Conservation (phyloP, 2,329 filamentous ascomycete genomes). For the Orbilia javanica region DNA sequence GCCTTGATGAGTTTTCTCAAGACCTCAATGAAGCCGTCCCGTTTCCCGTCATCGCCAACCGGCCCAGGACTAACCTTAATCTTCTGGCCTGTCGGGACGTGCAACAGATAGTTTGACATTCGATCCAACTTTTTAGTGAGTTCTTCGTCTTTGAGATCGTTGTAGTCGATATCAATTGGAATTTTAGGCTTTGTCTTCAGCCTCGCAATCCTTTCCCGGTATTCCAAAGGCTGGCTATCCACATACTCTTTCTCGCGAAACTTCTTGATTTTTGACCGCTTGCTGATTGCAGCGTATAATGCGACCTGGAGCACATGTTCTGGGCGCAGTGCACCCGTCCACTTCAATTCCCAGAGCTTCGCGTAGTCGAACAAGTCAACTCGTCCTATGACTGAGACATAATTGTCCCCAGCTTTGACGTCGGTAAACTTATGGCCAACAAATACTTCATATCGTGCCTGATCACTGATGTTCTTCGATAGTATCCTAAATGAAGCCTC, state of each 20-base stretch:
- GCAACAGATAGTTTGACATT: conserved; percentile 40
- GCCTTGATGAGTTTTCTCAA: conserved; percentile 42
- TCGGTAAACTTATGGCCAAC: conserved; percentile 41
- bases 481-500: conserved; percentile 38
- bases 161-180: conserved; percentile 50
- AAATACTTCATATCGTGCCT: conserved; percentile 40
- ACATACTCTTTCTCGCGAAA: conserved; percentile 33
- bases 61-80: conserved; percentile 31
- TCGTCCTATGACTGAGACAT: conserved; percentile 29
- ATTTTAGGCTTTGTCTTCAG: conserved; percentile 36
- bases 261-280: conserved; percentile 40
- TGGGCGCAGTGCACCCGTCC: conserved; percentile 41
- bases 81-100: conserved; percentile 42
- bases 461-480: background rate
- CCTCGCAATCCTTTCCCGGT: background rate
- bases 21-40: conserved; percentile 51
- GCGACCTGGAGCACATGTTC: conserved; percentile 51
- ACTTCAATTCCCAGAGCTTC: conserved; percentile 52
- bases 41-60: background rate
- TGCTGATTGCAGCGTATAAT: conserved; percentile 42
- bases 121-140: conserved; percentile 29
- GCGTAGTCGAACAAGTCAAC: conserved; percentile 51
- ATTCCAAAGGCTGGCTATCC: conserved; percentile 9
- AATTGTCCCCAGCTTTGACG: conserved; percentile 32
- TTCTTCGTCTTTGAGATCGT: conserved; percentile 27